Percentiles rank a stretch among this genome's conserved stretches.
Conservation (phyloP, 2,329 filamentous ascomycete genomes). For the Aspergillus neotritici region DNA sequence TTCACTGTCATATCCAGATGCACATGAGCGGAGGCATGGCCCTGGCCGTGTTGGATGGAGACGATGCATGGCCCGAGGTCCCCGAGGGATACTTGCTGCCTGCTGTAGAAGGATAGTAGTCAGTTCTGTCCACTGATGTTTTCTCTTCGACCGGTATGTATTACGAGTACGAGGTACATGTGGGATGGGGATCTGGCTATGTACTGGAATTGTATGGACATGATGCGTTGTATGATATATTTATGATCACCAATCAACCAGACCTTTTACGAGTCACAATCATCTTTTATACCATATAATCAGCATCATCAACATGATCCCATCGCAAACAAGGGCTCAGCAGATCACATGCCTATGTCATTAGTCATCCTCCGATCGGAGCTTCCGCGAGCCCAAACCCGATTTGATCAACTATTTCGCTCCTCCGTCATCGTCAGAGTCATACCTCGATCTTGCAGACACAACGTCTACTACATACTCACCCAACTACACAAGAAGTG, state of each 20-base stretch:
- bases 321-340: background rate
- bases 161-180: too few species aligned
- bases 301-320: background rate
- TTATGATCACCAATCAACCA: too few species aligned
- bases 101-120: too few species aligned
- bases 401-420: background rate
- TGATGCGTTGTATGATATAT: too few species aligned
- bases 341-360: background rate
- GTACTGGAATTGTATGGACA: too few species aligned
- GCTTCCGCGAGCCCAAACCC: background rate
- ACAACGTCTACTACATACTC: background rate
- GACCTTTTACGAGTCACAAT: too few species aligned
- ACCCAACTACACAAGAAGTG: background rate
- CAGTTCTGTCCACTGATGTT: too few species aligned
- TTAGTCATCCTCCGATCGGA: too few species aligned
- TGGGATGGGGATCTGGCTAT: too few species aligned
- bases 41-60: constrained; percentile 45
- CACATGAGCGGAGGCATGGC: constrained; percentile 49
- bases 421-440: too few species aligned
- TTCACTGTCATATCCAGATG: constrained; percentile 50
- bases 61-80: constrained; percentile 43
- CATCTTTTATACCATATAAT: background rate
- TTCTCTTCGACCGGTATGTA: too few species aligned
- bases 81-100: constrained; percentile 5
- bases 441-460: background rate